These are phyloP conservation scores for Firmiana major DNA, from an alignment of 345 rosid species.

Conservation along the genomic window DNA sequence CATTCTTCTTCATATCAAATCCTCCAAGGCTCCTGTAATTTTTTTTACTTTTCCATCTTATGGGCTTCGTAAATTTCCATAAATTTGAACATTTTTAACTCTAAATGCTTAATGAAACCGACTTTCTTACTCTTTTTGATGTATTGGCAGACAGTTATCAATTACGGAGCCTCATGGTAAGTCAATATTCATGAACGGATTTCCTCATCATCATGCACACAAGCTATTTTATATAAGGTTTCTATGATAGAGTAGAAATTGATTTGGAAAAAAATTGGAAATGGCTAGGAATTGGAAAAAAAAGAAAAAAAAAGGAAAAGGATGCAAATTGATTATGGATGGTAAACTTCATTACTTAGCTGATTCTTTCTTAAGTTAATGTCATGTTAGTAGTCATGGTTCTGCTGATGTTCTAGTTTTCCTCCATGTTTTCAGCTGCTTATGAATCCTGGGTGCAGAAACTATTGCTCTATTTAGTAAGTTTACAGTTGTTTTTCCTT, in stretches of 20 bases:
- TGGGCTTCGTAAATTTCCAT: background rate
- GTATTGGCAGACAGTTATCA: constrained; percentile 48
- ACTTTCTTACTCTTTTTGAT: background rate
- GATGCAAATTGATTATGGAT: background rate
- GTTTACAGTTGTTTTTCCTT: background rate
- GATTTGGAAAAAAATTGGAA: background rate
- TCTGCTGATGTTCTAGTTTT: background rate
- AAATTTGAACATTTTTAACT: background rate
- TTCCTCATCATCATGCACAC: constrained; percentile 15
- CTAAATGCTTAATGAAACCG: background rate
- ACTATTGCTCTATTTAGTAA: background rate
- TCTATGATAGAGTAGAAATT: constrained; percentile 6
- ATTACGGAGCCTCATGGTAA: constrained; percentile 69
- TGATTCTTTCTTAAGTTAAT: no score
- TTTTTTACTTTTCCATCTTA: background rate
- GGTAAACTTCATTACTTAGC: background rate
- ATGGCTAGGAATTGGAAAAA: background rate
- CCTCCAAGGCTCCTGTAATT: constrained; percentile 45
- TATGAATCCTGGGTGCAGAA: background rate
- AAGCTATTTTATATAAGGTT: constrained; percentile 46
- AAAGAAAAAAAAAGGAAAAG: background rate
- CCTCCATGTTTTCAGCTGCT: background rate
- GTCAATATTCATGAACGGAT: background rate
- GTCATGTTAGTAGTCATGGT: background rate
- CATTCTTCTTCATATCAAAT: constrained; percentile 43